Evolutionary conservation across 768 basidiomycete genomes (phyloP), one percentile per base, ranked within the genome.

Genomic region (Roridomyces roridus): DNA sequence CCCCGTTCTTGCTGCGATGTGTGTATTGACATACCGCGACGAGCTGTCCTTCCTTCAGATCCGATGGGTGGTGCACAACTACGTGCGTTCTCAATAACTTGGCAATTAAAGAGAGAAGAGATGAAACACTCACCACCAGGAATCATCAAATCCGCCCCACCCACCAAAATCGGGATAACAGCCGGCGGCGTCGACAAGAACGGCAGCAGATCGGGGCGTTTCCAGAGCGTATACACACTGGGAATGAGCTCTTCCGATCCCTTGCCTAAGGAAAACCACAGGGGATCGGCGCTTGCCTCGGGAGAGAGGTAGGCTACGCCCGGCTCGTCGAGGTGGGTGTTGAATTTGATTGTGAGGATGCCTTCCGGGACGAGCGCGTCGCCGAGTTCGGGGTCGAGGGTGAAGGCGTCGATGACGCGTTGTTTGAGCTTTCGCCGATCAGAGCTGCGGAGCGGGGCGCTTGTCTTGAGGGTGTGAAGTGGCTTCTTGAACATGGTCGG

Each of bases 101-200:
- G n/a, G n/a, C n/a, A n/a, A n/a, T n/a, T n/a, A n/a, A n/a, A n/a
- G n/a, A n/a, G n/a, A n/a, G n/a, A n/a, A n/a, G n/a, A n/a, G 21
- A 34, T 34, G 31, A 39, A 41, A 37, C 26, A 76, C 86, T 67
- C 67, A 89, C 90, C 89, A 71, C 92, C 92, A 5, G 92, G 91
- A 29, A 90, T 85, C 91, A 95, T 94, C 8, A 94, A 80, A 74
- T 95, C 92, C 0, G 92, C 91, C n/a, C 93, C 92, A 10, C 84
- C 84, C 4, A 85, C 74, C 12, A 95, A 79, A 23, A 87, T 77
- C 1, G 87, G 87, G 34, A 93, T 83, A n/a, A 59, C 57, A 20
- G 51, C 57, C 11, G 51, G 41, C 9, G 57, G 51, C 1, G 51
- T 59, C 4, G 57, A 48, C 25, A 59, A 36, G 55, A 80, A 80